phyloP scores from a whole-genome alignment of 1,284 basidiomycete genomes.

The Inonotus hispidus region DNA sequence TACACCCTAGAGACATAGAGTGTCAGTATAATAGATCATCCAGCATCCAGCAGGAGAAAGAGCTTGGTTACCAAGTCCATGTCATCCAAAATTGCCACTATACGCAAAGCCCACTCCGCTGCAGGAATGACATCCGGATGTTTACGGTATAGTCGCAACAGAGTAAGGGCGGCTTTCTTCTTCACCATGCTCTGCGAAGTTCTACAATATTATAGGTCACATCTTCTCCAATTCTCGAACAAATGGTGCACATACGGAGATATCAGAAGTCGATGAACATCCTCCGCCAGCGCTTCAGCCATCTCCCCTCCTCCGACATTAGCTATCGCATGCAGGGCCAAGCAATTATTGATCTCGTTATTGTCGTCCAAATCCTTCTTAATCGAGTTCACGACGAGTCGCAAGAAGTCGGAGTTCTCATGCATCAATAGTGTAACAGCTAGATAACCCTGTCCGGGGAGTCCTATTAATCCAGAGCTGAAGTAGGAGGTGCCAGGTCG shows the following conservation, averaged over 20 bases:
- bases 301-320: slow-evolving; percentile 98
- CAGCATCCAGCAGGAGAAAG: neutral
- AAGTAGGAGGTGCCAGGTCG: neutral
- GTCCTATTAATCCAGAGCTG: neutral
- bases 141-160: slow-evolving; percentile 92
- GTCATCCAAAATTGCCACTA: slow-evolving; percentile 94
- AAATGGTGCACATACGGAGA: slow-evolving; percentile 70
- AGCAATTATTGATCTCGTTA: slow-evolving; percentile 93
- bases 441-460: slow-evolving; percentile 75
- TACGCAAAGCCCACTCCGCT: slow-evolving; percentile 92
- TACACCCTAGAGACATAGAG: slow-evolving; percentile 61
- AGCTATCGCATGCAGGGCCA: slow-evolving; percentile 96
- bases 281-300: slow-evolving; percentile 91
- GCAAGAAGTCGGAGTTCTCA: slow-evolving; percentile 95
- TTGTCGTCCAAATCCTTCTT: slow-evolving; percentile 95
- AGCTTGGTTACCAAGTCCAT: slow-evolving; percentile 62
- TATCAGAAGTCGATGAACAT: slow-evolving; percentile 93
- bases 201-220: slow-evolving; percentile 36
- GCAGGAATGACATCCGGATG: slow-evolving; percentile 92
- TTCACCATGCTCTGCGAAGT: slow-evolving; percentile 95
- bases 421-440: slow-evolving; percentile 97
- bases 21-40: slow-evolving; percentile 2
- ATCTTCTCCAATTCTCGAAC: slow-evolving; percentile 6
- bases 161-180: slow-evolving; percentile 96
- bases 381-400: slow-evolving; percentile 96